Evolutionary conservation across 2,329 filamentous ascomycete genomes (phyloP).

Genomic region (Thielaviopsis ethacetica): DNA sequence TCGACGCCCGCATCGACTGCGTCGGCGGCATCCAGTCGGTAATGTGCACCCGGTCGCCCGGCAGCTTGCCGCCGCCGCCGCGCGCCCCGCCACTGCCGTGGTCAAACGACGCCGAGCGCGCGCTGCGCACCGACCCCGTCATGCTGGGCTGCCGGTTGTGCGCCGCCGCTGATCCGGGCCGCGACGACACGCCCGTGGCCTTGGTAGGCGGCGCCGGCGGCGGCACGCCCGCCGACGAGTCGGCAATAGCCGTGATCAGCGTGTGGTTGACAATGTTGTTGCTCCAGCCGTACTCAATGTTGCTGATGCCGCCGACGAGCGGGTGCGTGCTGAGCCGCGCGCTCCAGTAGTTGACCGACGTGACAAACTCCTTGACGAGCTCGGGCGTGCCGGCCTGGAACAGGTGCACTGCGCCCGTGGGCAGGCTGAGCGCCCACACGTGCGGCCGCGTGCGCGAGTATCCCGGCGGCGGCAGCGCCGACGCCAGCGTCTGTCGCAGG

Average conservation of each 20-base stretch:
- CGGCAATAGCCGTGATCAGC: constrained; percentile 30
- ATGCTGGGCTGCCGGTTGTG: constrained; percentile 26
- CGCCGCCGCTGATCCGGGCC: constrained; percentile 30
- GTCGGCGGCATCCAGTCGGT: constrained; percentile 79
- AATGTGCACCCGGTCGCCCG: constrained; percentile 71
- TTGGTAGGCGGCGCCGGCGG: constrained; percentile 14
- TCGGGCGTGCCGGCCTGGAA: constrained; percentile 95
- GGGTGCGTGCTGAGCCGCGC: constrained; percentile 88
- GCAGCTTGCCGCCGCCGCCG: constrained; percentile 47
- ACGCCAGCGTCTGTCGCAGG: constrained; percentile 81
- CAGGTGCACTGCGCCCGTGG: constrained; percentile 87
- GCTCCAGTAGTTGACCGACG: constrained; percentile 94
- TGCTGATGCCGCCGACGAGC: constrained; percentile 80
- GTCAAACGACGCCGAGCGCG: constrained; percentile 44
- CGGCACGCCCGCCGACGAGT: constrained; percentile 18
- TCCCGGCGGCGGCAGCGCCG: constrained; percentile 72
- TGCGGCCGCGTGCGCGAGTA: constrained; percentile 83
- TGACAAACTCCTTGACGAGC: constrained; percentile 87
- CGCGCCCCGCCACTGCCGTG: constrained; percentile 25
- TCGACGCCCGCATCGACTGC: constrained; percentile 77
- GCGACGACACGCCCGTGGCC: constrained; percentile 23
- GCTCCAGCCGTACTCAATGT: constrained; percentile 95
- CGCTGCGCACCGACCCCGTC: constrained; percentile 19
- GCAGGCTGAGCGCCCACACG: constrained; percentile 86
- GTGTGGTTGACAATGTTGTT: constrained; percentile 58